phyloP scores from a whole-genome alignment of 345 rosid species.

The Boechera stricta region DNA sequence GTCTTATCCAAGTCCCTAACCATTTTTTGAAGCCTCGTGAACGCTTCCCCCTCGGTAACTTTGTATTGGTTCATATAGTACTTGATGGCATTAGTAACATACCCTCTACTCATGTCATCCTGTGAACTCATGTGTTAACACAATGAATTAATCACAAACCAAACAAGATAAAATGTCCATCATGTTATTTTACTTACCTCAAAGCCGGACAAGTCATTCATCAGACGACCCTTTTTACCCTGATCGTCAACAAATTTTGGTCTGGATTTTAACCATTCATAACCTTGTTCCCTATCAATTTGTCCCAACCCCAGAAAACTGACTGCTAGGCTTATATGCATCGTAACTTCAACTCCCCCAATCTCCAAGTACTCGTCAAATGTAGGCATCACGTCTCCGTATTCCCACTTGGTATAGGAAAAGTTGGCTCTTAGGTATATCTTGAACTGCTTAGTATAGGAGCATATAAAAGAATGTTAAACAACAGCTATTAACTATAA shows the following conservation, averaged over 20 bases:
- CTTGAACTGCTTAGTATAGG: background rate
- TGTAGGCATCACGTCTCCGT: background rate
- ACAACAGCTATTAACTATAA: background rate
- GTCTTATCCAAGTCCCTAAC: background rate
- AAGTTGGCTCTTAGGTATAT: background rate
- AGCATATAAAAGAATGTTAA: background rate
- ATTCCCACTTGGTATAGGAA: background rate
- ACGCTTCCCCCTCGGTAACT: background rate
- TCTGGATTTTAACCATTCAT: conserved; percentile 19
- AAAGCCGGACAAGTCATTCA: conserved; percentile 23
- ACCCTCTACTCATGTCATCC: conserved; percentile 35
- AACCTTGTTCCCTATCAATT: conserved; percentile 7
- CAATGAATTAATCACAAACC: background rate
- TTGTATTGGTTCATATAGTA: conserved; percentile 25
- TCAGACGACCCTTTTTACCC: background rate
- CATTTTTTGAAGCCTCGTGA: background rate
- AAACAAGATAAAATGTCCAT: background rate
- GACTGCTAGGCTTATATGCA: background rate
- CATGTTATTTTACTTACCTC: background rate
- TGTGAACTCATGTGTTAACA: too few relatives aligned
- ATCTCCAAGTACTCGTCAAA: conserved; percentile 9
- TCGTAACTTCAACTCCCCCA: background rate
- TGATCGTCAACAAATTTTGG: background rate
- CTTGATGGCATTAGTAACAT: background rate
- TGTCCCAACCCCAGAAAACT: background rate